These are phyloP conservation scores for Coriaria nepalensis DNA, from an alignment of 306 rosid genomes.

Conservation along the genomic window DNA sequence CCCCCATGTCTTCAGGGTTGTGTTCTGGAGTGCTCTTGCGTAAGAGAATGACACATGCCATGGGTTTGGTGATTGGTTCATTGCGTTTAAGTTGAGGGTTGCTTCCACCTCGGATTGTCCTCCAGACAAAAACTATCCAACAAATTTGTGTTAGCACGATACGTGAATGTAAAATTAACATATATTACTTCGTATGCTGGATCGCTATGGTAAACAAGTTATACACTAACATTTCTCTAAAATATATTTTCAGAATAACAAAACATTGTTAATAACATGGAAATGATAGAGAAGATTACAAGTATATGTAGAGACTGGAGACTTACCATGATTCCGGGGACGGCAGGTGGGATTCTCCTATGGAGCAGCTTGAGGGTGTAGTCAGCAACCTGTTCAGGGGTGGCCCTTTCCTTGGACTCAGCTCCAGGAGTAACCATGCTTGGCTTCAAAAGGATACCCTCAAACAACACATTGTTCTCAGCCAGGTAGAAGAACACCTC, in stretches of 20 bases:
- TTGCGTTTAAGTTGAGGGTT: constrained; percentile 82
- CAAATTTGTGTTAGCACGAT: background rate
- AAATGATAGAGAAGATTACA: too few relatives aligned
- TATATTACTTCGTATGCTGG: too few relatives aligned
- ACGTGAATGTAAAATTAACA: too few relatives aligned
- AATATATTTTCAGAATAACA: background rate
- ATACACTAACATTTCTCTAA: too few relatives aligned
- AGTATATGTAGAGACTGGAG: background rate
- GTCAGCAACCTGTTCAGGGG: constrained; percentile 57
- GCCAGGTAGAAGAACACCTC: constrained; percentile 92
- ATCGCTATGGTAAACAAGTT: too few relatives aligned
- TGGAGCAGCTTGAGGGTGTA: constrained; percentile 87
- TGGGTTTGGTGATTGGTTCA: constrained; percentile 63
- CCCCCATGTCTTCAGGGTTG: constrained; percentile 84
- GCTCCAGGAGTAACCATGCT: constrained; percentile 99
- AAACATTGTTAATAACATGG: background rate
- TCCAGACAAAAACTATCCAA: constrained; percentile 78
- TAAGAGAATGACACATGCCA: constrained; percentile 98
- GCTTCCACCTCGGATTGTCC: constrained; percentile 99
- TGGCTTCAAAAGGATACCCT: constrained; percentile 96
- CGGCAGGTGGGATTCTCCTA: constrained; percentile 79
- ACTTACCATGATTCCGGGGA: constrained; percentile 93
- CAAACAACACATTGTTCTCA: constrained; percentile 70
- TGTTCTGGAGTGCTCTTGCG: constrained; percentile 96
- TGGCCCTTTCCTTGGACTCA: constrained; percentile 63